phyloP scores from a whole-genome alignment of 495 filamentous ascomycete species.

The Penicillium longicatenatum region DNA sequence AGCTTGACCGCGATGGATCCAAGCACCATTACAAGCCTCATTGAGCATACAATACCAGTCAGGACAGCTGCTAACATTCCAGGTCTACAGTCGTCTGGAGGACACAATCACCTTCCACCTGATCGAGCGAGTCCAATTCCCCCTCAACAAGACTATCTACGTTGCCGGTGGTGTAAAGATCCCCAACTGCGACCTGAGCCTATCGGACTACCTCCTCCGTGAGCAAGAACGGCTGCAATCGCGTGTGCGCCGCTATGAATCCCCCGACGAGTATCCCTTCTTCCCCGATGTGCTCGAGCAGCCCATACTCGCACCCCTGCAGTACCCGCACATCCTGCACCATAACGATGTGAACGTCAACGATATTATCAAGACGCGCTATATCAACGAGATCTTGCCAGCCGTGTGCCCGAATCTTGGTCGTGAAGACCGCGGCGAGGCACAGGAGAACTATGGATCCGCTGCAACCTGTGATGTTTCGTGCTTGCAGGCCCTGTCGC shows the following conservation, averaged over 20 bases:
- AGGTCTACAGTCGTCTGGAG: conserved; percentile 75
- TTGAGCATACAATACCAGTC: neutral
- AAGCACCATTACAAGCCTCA: neutral
- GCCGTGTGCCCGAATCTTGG: conserved; percentile 72
- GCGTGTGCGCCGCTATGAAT: conserved; percentile 91
- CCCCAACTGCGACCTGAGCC: conserved; percentile 69
- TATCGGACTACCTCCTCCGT: conserved; percentile 90
- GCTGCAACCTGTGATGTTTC: conserved; percentile 88
- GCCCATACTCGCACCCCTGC: conserved; percentile 82
- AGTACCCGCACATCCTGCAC: conserved; percentile 92
- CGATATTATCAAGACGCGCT: conserved; percentile 78
- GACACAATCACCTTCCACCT: conserved; percentile 98
- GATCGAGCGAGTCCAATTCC: conserved; percentile 98
- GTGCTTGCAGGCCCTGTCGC: conserved; percentile 87
- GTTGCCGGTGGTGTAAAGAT: conserved; percentile 75
- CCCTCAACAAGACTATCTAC: conserved; percentile 88
- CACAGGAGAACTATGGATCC: conserved; percentile 93
- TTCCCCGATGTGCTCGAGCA: conserved; percentile 80
- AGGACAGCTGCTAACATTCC: conserved; percentile 11
- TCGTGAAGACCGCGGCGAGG: conserved; percentile 76
- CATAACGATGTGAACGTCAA: conserved; percentile 92
- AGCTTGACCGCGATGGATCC: neutral
- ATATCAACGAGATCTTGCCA: conserved; percentile 82
- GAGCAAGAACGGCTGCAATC: conserved; percentile 91
- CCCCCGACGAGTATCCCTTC: conserved; percentile 97